Conservation (phyloP, 2,329 filamentous ascomycete species). For the Cordyceps sp. region DNA sequence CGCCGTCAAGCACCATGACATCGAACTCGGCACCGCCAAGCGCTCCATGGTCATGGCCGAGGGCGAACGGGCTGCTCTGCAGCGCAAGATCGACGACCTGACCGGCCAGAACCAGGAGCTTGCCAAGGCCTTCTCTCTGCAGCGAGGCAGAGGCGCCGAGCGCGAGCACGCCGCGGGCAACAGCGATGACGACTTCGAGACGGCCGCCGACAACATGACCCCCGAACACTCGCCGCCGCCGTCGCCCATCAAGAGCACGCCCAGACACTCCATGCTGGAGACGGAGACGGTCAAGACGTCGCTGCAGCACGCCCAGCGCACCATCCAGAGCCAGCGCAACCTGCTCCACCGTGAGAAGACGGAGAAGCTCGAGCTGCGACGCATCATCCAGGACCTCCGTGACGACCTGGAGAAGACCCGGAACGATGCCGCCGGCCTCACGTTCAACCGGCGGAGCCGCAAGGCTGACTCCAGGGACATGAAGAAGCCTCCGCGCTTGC, state of each 20-base stretch:
- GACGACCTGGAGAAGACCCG: slow-evolving; percentile 72
- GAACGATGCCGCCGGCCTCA: slow-evolving; percentile 27
- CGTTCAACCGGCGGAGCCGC: slow-evolving; percentile 41
- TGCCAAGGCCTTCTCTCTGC: slow-evolving; percentile 64
- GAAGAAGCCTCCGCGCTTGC: slow-evolving; percentile 63
- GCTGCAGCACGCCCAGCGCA: slow-evolving; percentile 82
- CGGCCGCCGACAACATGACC: slow-evolving; percentile 51
- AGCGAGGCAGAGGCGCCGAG: slow-evolving; percentile 50
- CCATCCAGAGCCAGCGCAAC: slow-evolving; percentile 88
- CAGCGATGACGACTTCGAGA: slow-evolving; percentile 47
- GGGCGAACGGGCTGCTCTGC: slow-evolving; percentile 59
- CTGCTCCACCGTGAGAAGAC: slow-evolving; percentile 97
- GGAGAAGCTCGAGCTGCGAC: slow-evolving; percentile 88
- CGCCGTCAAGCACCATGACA: slow-evolving; percentile 68
- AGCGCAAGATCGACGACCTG: slow-evolving; percentile 77
- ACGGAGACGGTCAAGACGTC: slow-evolving; percentile 91
- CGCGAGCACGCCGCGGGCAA: slow-evolving; percentile 40
- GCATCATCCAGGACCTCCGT: slow-evolving; percentile 85
- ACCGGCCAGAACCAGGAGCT: slow-evolving; percentile 82
- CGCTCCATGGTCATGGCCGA: slow-evolving; percentile 66
- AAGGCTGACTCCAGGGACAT: slow-evolving; percentile 49
- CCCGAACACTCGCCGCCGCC: slow-evolving; percentile 82
- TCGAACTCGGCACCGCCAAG: slow-evolving; percentile 71
- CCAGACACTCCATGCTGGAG: slow-evolving; percentile 81
- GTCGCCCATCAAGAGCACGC: slow-evolving; percentile 82